A percentile compares a stretch with the other conserved stretches of the same genome.
These are phyloP conservation scores for Boletus rex-veris DNA, from an alignment of 768 basidiomycete genomes.

Conservation along the genomic window DNA sequence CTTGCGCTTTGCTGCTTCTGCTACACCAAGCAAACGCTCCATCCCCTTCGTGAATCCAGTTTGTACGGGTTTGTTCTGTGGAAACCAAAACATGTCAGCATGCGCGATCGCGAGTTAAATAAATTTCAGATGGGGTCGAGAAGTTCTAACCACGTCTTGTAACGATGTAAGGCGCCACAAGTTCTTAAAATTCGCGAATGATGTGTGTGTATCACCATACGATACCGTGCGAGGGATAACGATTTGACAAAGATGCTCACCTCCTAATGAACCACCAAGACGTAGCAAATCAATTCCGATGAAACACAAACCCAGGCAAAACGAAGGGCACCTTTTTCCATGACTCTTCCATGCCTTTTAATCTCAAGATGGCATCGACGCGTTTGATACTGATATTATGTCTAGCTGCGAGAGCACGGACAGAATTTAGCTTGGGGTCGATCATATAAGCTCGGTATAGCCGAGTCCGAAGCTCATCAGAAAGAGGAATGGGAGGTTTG, in stretches of 20 bases:
- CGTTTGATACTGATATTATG: constrained; percentile 73
- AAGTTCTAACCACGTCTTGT: constrained; percentile 52
- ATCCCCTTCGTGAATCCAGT: constrained; percentile 78
- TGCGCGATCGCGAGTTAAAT: neutral
- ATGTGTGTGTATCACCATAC: constrained; percentile 53
- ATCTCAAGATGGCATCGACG: constrained; percentile 74
- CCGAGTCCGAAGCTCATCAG: constrained; percentile 50
- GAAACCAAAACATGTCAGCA: constrained; percentile 1
- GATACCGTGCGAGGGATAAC: neutral
- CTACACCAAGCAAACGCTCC: constrained; percentile 74
- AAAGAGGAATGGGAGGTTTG: constrained; percentile 73
- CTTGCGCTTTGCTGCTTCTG: constrained; percentile 17
- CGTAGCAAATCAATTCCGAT: constrained; percentile 3
- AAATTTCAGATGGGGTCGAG: constrained; percentile 71
- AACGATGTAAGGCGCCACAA: constrained; percentile 62
- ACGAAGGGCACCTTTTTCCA: constrained; percentile 64
- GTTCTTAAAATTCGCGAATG: constrained; percentile 71
- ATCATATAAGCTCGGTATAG: constrained; percentile 61
- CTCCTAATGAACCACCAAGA: constrained; percentile 31
- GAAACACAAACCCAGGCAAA: constrained; percentile 2
- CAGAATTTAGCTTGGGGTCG: constrained; percentile 53
- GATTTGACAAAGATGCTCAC: constrained; percentile 29
- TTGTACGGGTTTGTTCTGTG: constrained; percentile 64
- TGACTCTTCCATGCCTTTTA: constrained; percentile 72
- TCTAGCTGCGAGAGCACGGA: constrained; percentile 57